Evolutionary conservation across 306 rosid genomes (phyloP).

Genomic region (Comarum palustre): DNA sequence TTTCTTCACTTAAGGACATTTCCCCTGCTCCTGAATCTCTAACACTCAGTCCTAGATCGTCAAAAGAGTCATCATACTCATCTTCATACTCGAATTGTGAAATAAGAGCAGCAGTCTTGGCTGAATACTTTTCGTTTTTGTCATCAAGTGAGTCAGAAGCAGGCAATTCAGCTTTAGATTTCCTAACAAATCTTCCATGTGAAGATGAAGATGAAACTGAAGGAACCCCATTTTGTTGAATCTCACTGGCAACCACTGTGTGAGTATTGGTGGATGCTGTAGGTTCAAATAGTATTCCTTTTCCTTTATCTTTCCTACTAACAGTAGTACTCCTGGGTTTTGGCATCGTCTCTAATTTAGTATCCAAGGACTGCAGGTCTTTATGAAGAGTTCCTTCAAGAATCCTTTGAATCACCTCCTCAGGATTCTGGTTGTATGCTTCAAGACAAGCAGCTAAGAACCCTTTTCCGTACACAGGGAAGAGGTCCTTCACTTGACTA

Average conservation of each 20-base stretch:
- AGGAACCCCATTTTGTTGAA: slow-evolving; percentile 38
- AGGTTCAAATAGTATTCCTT: slow-evolving; percentile 66
- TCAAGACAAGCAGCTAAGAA: slow-evolving; percentile 83
- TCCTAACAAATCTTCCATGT: slow-evolving; percentile 73
- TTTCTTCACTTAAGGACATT: slow-evolving; percentile 33
- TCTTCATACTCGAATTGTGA: slow-evolving; percentile 89
- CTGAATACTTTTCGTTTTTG: slow-evolving; percentile 40
- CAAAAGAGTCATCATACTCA: slow-evolving; percentile 94
- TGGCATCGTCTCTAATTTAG: slow-evolving; percentile 61
- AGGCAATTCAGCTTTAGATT: slow-evolving; percentile 51
- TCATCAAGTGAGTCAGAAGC: slow-evolving; percentile 49
- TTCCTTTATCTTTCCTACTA: slow-evolving; percentile 69
- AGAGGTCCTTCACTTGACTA: slow-evolving; percentile 88
- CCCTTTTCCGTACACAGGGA: slow-evolving; percentile 92
- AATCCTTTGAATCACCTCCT: slow-evolving; percentile 92
- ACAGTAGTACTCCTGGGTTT: slow-evolving; percentile 36
- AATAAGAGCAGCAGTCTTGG: slow-evolving; percentile 49
- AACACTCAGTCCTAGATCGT: slow-evolving; percentile 89
- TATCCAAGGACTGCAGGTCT: slow-evolving; percentile 69
- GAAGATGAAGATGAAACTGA: slow-evolving; percentile 52
- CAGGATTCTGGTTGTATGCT: slow-evolving; percentile 90
- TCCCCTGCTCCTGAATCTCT: slow-evolving; percentile 75
- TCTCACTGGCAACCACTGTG: slow-evolving; percentile 32
- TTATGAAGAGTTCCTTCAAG: slow-evolving; percentile 88
- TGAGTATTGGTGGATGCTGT: slow-evolving; percentile 27